Conservation (phyloP, 345 rosid species). For the Populus deltoides region DNA sequence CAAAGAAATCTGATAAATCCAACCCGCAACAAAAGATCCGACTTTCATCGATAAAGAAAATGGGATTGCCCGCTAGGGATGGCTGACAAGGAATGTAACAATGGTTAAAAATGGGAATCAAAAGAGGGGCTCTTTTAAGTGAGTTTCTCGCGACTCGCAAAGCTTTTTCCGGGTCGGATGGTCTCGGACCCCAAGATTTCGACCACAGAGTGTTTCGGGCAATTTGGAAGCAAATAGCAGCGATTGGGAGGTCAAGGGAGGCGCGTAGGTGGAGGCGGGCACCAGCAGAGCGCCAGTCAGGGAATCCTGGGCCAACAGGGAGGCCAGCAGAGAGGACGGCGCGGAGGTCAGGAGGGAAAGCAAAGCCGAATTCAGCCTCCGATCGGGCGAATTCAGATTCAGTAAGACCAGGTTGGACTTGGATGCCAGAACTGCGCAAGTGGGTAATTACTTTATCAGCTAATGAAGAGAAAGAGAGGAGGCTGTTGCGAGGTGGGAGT, state of each 20-base stretch:
- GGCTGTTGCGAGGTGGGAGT: conserved; percentile 56
- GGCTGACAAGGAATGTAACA: conserved; percentile 94
- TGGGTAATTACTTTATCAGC: conserved; percentile 77
- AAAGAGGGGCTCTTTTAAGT: conserved; percentile 76
- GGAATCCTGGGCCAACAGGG: conserved; percentile 85
- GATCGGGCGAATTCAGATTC: conserved; percentile 83
- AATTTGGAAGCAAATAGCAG: conserved; percentile 85
- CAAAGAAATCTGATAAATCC: conserved; percentile 90
- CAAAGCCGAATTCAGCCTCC: conserved; percentile 87
- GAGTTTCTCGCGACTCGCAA: conserved; percentile 80
- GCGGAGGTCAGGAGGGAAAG: conserved; percentile 90
- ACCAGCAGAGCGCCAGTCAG: conserved; percentile 87
- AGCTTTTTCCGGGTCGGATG: conserved; percentile 78
- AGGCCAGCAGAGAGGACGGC: conserved; percentile 83
- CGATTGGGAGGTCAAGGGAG: conserved; percentile 78
- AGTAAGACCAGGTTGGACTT: conserved; percentile 74
- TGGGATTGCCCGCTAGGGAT: conserved; percentile 88
- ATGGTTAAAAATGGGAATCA: conserved; percentile 88
- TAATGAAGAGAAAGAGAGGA: conserved; percentile 62
- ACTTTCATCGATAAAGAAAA: conserved; percentile 84
- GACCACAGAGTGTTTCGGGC: conserved; percentile 88
- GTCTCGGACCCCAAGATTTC: conserved; percentile 86
- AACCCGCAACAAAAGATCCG: conserved; percentile 87
- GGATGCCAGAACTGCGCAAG: conserved; percentile 61
- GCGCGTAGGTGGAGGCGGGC: conserved; percentile 79